Base-by-base conservation (phyloP, 1,284 basidiomycete genomes). In the Naganishia cerealis region DNA sequence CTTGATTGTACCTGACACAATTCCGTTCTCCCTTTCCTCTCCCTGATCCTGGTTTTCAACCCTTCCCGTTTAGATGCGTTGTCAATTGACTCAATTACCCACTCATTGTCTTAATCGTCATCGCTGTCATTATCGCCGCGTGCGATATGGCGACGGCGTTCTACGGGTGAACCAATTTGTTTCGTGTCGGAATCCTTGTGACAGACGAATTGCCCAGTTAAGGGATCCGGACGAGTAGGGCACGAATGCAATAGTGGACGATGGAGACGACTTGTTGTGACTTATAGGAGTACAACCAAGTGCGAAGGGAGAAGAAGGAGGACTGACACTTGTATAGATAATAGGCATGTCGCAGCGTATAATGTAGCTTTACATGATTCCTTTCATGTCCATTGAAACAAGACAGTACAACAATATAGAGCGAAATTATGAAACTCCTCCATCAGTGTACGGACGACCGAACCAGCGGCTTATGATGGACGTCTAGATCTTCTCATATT, bases 41-140 rank as follows among this genome's bases (percentile, higher is more conserved):
- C 54, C 65, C 18, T 58, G 54, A 54, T 63, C 56, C 6, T 55
- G 9, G 16, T 43, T 24, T 24, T 24, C 50, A 36, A 63, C 53
- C 48, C 61, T 63, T 63, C 29, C 46, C 38, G 61, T 53, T 65
- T 55, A 72, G 72, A 67, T 74, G 72, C 57, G 73, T 73, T 33
- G 72, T 73, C 68, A 70, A 71, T 70, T 72, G 66, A 71, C 42
- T 67, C 50, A 63, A 63, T 54, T 38, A 63, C 38, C 61, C 61
- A 26, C 38, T 54, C 16, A 52, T 50, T 24, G 50, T 63, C 12
- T 38, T 63, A 24, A 18, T 63, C 38, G 21, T 39, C 24, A 13
- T 63, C 13, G 38, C 38, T 54, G 39, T 63, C 50, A 26, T 42
- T 1, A 63, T 63, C 3, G 61, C 38, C 50, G 50, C 29, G 12